These are phyloP conservation scores for Talaromyces marneffei DNA, from an alignment of 2,329 filamentous ascomycete genomes.

Conservation along the genomic window DNA sequence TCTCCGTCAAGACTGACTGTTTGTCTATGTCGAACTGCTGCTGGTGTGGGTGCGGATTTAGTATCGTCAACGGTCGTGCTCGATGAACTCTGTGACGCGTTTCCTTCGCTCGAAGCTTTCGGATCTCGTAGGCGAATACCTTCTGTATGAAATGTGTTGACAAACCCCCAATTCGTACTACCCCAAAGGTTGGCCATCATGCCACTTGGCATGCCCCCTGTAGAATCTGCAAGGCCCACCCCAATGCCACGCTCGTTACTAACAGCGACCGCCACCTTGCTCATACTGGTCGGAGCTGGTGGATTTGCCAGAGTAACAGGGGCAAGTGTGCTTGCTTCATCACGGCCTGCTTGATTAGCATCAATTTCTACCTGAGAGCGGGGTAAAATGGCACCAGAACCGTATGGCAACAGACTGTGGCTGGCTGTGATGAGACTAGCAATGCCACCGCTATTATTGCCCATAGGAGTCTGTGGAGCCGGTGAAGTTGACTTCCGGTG, in stretches of 20 bases:
- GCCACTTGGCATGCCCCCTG: constrained; percentile 71
- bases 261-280: constrained; percentile 74
- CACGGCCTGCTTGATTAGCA: constrained; percentile 30
- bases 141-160: constrained; percentile 56
- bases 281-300: constrained; percentile 77
- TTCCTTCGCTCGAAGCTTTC: constrained; percentile 20
- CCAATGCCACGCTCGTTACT: constrained; percentile 69
- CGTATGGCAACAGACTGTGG: constrained; percentile 68
- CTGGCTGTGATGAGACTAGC: constrained; percentile 80
- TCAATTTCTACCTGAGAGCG: constrained; percentile 35
- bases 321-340: constrained; percentile 58
- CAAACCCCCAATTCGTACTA: constrained; percentile 70
- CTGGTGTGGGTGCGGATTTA: constrained; percentile 21
- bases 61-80: constrained; percentile 25
- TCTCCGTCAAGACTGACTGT: constrained; percentile 51
- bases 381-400: constrained; percentile 36
- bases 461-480: constrained; percentile 41
- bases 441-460: constrained; percentile 59
- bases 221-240: constrained; percentile 54
- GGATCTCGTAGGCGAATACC: constrained; percentile 37
- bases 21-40: constrained; percentile 46
- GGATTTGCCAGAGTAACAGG: constrained; percentile 77
- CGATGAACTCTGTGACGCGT: constrained; percentile 16
- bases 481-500: constrained; percentile 68
- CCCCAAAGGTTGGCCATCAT: constrained; percentile 94